Conservation (phyloP, 306 rosid genomes). For the Aeschynomene evenia region DNA sequence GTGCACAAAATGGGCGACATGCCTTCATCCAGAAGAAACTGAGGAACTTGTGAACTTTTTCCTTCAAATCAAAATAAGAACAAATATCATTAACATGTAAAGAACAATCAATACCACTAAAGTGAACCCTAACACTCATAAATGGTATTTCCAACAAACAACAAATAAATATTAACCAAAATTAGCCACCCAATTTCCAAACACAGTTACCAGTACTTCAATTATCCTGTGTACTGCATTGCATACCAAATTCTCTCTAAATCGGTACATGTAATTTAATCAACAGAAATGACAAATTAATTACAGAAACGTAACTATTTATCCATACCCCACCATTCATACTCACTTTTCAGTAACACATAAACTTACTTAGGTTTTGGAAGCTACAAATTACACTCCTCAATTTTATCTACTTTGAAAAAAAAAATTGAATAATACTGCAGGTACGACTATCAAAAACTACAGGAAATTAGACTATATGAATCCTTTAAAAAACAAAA, state of each 20-base stretch:
- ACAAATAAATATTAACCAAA: neutral
- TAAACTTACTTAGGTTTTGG: neutral
- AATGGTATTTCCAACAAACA: neutral
- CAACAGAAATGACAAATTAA: neutral
- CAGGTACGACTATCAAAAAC: neutral
- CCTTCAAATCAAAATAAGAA: slow-evolving; percentile 44
- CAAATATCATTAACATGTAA: slow-evolving; percentile 6
- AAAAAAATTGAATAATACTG: neutral
- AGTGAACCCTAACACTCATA: neutral
- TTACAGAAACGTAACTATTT: neutral
- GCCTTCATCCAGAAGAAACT: slow-evolving; percentile 79
- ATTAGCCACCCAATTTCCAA: neutral
- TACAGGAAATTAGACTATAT: neutral
- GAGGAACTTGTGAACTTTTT: slow-evolving; percentile 94
- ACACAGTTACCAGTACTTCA: neutral
- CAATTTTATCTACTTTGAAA: neutral
- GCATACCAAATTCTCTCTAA: neutral
- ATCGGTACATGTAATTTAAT: neutral
- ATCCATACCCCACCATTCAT: neutral
- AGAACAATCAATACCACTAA: slow-evolving; percentile 18
- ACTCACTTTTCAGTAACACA: slow-evolving; percentile 2
- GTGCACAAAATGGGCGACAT: slow-evolving; percentile 77
- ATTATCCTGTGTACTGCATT: neutral
- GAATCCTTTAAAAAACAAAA: neutral
- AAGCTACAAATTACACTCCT: neutral